Evolutionary conservation across 2,329 filamentous ascomycete species (phyloP).

Genomic region (Cercospora zeae-maydis): DNA sequence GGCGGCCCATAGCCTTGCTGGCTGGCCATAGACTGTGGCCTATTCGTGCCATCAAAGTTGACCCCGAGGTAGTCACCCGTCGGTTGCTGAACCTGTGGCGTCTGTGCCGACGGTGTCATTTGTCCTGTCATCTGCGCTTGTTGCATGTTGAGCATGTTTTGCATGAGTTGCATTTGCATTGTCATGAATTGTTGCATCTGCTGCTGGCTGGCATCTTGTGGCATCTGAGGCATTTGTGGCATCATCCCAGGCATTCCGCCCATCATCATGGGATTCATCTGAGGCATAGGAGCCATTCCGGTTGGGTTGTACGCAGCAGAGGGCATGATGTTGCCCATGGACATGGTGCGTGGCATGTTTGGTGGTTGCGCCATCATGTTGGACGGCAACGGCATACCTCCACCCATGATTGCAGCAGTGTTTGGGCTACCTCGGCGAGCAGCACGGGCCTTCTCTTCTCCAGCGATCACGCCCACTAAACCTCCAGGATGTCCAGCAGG

Average conservation of each 20-base stretch:
- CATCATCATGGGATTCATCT: conserved; percentile 27
- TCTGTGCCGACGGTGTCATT: conserved; percentile 14
- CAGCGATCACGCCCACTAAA: conserved; percentile 82
- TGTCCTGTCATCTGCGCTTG: conserved; percentile 29
- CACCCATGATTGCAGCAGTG: conserved; percentile 34
- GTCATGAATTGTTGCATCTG: conserved; percentile 40
- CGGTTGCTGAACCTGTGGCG: conserved; percentile 16
- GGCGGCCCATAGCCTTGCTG: conserved; percentile 28
- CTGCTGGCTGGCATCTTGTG: conserved; percentile 27
- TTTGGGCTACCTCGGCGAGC: conserved; percentile 76
- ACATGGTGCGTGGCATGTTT: conserved; percentile 34
- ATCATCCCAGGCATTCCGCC: conserved; percentile 25
- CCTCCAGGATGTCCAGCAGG: conserved; percentile 62
- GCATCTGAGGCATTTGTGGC: conserved; percentile 22
- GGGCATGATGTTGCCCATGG: conserved; percentile 33
- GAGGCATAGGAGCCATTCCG: conserved; percentile 29
- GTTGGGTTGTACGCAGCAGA: conserved; percentile 29
- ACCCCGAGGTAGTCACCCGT: conserved; percentile 28
- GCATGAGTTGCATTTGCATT: conserved; percentile 41
- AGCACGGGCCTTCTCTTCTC: conserved; percentile 74
- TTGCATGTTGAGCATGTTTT: conserved; percentile 40
- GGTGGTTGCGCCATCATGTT: conserved; percentile 32
- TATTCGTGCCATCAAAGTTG: conserved; percentile 20
- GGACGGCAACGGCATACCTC: conserved; percentile 30
- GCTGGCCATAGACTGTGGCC: conserved; percentile 48